phyloP scores from a whole-genome alignment of 768 basidiomycete genomes.

The Phlebiopsis gigantea region DNA sequence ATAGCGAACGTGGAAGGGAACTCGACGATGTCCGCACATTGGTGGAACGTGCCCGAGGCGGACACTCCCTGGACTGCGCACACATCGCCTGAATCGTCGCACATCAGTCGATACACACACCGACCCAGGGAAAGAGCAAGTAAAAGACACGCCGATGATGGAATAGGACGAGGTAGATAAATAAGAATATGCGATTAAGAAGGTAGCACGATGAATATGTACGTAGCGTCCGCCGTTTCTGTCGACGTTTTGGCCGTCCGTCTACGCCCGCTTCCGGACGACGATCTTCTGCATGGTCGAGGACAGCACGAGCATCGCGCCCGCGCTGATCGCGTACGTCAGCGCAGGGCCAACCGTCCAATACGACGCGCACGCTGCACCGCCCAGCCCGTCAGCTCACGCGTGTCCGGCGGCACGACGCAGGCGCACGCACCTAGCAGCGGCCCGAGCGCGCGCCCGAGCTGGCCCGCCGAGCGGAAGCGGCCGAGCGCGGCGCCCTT shows the following conservation, averaged over 20 bases:
- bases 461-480: conserved; percentile 91
- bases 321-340: conserved; percentile 64
- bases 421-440: conserved; percentile 58
- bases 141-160: too few relatives aligned
- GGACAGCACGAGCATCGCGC: conserved; percentile 60
- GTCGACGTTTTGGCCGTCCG: not conserved
- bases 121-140: too few relatives aligned
- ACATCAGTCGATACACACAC: not conserved
- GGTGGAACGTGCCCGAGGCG: too few relatives aligned
- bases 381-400: conserved; percentile 12
- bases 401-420: not conserved
- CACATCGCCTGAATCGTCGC: not conserved
- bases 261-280: not conserved
- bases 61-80: too few relatives aligned
- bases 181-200: not conserved
- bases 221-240: not conserved
- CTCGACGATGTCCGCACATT: too few relatives aligned
- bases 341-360: conserved; percentile 82
- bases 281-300: conserved; percentile 43
- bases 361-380: conserved; percentile 75
- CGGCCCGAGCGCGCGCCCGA: conserved; percentile 91
- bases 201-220: not conserved
- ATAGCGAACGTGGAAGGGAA: too few relatives aligned
- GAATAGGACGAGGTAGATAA: too few relatives aligned
- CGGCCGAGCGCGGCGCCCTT: conserved; percentile 81